These are phyloP conservation scores for Phytophthora ramorum DNA, from an alignment of 352 stramenopile species.

Conservation along the genomic window DNA sequence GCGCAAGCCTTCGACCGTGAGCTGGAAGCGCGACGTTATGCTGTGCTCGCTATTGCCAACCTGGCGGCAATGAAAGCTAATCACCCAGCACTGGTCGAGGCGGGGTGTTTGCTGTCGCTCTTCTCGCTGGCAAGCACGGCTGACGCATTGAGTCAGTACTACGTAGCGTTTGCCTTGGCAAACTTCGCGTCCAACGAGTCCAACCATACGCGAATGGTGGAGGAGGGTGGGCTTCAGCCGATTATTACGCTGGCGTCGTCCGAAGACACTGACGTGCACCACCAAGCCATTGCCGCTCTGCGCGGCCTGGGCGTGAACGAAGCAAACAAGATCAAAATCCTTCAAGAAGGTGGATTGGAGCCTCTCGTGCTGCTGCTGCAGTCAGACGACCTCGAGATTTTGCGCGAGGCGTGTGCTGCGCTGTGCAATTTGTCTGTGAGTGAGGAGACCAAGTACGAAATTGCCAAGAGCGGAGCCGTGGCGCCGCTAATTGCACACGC, in stretches of 20 bases:
- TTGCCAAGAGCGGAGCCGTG: conserved; percentile 94
- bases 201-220: conserved; percentile 95
- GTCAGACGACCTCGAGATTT: conserved; percentile 93
- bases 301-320: conserved; percentile 92
- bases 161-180: conserved; percentile 94
- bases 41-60: conserved; percentile 95
- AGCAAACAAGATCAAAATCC: conserved; percentile 96
- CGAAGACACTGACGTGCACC: conserved; percentile 93
- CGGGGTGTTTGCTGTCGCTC: conserved; percentile 90
- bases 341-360: conserved; percentile 96
- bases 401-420: conserved; percentile 93
- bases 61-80: conserved; percentile 95
- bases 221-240: conserved; percentile 95
- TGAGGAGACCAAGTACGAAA: conserved; percentile 98
- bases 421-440: conserved; percentile 96
- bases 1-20: conserved; percentile 90
- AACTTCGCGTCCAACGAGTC: conserved; percentile 94
- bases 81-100: conserved; percentile 93
- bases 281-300: conserved; percentile 94
- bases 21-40: conserved; percentile 94
- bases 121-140: conserved; percentile 94
- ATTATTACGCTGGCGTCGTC: conserved; percentile 95
- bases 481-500: conserved; percentile 91
- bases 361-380: conserved; percentile 92
- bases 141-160: conserved; percentile 95